phyloP scores from a whole-genome alignment of 2,329 filamentous ascomycete species.

The Sarocladium oryzae region DNA sequence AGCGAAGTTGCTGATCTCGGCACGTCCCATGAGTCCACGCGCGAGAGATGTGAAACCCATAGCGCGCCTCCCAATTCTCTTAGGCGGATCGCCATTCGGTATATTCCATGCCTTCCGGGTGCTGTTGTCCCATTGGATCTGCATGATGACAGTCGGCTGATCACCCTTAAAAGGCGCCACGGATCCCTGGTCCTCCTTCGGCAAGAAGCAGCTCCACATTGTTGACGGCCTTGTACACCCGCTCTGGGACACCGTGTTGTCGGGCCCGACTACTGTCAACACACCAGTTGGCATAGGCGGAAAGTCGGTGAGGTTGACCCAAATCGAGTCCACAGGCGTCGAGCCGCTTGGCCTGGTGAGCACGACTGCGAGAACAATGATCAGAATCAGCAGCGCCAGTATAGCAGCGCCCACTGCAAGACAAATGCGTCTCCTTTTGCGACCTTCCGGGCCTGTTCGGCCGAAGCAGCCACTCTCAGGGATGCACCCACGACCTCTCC shows the following conservation, averaged over 20 bases:
- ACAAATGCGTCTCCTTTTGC: constrained; percentile 56
- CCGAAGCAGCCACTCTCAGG: constrained; percentile 60
- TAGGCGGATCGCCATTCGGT: constrained; percentile 29
- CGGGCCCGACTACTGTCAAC: constrained; percentile 68
- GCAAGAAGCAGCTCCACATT: constrained; percentile 80
- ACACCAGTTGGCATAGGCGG: constrained; percentile 82
- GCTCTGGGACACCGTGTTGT: constrained; percentile 55
- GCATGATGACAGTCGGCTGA: constrained; percentile 72
- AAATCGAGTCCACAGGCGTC: constrained; percentile 40
- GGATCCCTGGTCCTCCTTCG: constrained; percentile 66
- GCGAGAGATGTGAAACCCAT: constrained; percentile 18
- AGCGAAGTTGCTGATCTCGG: constrained; percentile 26
- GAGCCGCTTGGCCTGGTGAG: constrained; percentile 30
- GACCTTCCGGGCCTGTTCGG: constrained; percentile 54
- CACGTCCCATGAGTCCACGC: constrained; percentile 16
- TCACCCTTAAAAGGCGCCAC: constrained; percentile 57
- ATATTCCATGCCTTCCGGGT: constrained; percentile 44
- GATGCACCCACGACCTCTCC: constrained; percentile 60
- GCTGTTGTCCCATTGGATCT: constrained; percentile 67
- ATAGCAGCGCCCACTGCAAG: constrained; percentile 44
- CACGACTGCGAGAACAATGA: constrained; percentile 51
- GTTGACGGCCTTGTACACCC: constrained; percentile 67
- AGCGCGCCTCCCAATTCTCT: constrained; percentile 19
- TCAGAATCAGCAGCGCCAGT: constrained; percentile 48
- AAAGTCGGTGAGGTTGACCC: constrained; percentile 81